A percentile compares a stretch with the other conserved stretches of the same genome.
Conservation (phyloP, 352 stramenopile species). For the Peronospora belbahrii region DNA sequence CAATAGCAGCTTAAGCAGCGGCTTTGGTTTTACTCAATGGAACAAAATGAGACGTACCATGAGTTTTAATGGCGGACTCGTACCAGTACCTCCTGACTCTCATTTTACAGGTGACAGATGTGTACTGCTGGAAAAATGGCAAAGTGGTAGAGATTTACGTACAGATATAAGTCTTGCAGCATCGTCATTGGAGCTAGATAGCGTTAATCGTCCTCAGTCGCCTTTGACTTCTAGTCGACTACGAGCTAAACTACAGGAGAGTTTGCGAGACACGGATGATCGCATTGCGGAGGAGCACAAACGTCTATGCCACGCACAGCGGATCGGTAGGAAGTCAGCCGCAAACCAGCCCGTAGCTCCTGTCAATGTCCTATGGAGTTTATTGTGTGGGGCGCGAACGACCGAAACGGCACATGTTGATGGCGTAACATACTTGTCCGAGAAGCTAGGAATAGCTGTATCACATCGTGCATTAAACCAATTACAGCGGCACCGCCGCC, state of each 20-base stretch:
- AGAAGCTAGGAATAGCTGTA: constrained; percentile 42
- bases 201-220: constrained; percentile 12
- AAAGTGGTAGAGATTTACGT: constrained; percentile 18
- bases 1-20: constrained; percentile 2
- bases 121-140: constrained; percentile 30
- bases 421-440: constrained; percentile 46
- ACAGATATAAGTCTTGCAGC: constrained; percentile 21
- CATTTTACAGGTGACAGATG: constrained; percentile 11
- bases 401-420: constrained; percentile 32
- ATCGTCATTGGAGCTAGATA: constrained; percentile 26
- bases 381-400: constrained; percentile 49
- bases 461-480: constrained; percentile 74
- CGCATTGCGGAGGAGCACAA: constrained; percentile 42
- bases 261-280: constrained; percentile 44
- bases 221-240: constrained; percentile 37
- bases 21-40: constrained; percentile 39
- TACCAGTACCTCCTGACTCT: constrained; percentile 31
- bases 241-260: constrained; percentile 58
- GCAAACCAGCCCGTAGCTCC: constrained; percentile 15
- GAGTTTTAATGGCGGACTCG: constrained; percentile 23
- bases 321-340: constrained; percentile 20
- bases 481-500: constrained; percentile 65
- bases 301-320: constrained; percentile 29
- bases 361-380: constrained; percentile 47
- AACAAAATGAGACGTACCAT: constrained; percentile 35